A percentile compares a stretch with the other conserved stretches of the same genome.
Evolutionary conservation across 192 early-diverging fungal species (phyloP).

Genomic region (Backusella tuberculispora): DNA sequence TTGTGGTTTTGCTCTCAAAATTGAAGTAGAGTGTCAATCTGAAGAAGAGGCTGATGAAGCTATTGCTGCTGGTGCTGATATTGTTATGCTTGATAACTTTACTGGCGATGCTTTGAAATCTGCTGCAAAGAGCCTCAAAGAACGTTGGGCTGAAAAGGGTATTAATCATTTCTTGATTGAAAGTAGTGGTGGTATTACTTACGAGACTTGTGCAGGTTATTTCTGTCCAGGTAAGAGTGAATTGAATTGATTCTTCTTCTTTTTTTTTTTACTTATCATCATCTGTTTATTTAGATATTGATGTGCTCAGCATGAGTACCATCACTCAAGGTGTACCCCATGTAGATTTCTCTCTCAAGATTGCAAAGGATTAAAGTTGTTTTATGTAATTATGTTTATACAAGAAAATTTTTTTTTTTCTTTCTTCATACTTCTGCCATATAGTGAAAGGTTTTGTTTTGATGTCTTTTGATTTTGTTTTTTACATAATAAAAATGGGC

Average conservation of each 20-base stretch:
- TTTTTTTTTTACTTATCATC: background rate
- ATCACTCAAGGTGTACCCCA: conserved; percentile 94
- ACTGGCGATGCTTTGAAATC: conserved; percentile 66
- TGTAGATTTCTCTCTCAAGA: conserved; percentile 97
- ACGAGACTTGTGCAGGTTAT: conserved; percentile 78
- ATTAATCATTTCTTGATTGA: conserved; percentile 81
- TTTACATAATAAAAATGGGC: no score
- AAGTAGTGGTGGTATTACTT: conserved; percentile 94
- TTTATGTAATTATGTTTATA: background rate
- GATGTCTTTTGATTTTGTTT: no score
- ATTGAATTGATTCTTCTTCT: background rate
- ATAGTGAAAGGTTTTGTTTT: no score
- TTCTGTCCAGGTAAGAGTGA: conserved; percentile 82
- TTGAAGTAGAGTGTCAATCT: conserved; percentile 95
- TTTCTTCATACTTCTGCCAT: no score
- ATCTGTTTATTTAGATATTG: conserved; percentile 42
- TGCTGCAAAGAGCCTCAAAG: conserved; percentile 76
- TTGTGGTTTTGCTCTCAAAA: conserved; percentile 92
- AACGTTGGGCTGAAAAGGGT: conserved; percentile 65
- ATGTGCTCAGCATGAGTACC: conserved; percentile 91
- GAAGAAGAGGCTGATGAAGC: conserved; percentile 95
- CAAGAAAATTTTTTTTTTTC: no score
- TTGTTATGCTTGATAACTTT: conserved; percentile 98
- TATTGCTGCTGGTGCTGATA: conserved; percentile 93
- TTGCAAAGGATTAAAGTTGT: conserved; percentile 40